phyloP scores from a whole-genome alignment of 352 stramenopile genomes.

The Hyaloperonospora brassicae region DNA sequence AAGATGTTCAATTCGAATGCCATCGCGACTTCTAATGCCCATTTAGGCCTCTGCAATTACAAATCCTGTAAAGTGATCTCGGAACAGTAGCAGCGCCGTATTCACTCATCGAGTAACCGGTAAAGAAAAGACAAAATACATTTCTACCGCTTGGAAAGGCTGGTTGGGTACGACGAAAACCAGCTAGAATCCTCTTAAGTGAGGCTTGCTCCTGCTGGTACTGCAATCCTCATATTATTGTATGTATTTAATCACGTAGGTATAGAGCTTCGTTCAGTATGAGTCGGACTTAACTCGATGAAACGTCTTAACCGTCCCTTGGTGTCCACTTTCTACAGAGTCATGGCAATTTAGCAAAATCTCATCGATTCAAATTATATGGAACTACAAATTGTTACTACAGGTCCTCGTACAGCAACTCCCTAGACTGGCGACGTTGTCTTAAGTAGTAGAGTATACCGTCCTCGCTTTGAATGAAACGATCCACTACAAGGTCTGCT shows the following conservation, averaged over 20 bases:
- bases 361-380: no score
- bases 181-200: not conserved
- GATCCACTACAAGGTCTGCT: no score
- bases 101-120: not conserved
- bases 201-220: not conserved
- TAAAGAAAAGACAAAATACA: not conserved
- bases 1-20: not conserved
- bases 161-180: not conserved
- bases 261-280: slow-evolving; percentile 7
- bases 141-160: not conserved
- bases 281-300: slow-evolving; percentile 7
- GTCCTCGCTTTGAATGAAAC: no score
- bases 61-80: not conserved
- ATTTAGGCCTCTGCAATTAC: not conserved
- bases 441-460: no score
- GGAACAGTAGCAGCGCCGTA: not conserved
- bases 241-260: slow-evolving; percentile 1
- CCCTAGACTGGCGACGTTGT: no score
- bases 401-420: no score
- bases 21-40: not conserved
- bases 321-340: slow-evolving; percentile 3
- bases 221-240: not conserved
- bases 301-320: not conserved
- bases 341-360: slow-evolving; percentile 5
- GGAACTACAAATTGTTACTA: no score